Percentiles rank a stretch among this genome's conserved stretches.
Conservation (phyloP, 306 rosid species). For the Trifolium subterraneum region DNA sequence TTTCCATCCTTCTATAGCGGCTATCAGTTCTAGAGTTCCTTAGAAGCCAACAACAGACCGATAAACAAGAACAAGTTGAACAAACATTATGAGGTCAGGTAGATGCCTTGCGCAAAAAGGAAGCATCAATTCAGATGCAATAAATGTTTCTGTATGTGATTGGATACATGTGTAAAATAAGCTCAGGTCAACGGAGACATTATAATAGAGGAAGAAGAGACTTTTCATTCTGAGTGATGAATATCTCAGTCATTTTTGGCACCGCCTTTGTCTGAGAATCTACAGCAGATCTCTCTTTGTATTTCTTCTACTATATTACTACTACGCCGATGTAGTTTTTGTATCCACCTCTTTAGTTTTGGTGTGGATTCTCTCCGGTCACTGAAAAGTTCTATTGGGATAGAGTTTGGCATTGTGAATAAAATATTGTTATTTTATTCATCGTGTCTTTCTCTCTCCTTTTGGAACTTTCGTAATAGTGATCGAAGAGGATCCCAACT, state of each 20-base stretch:
- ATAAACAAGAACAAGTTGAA: constrained; percentile 58
- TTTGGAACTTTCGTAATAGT: background rate
- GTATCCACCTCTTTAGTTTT: constrained; percentile 26
- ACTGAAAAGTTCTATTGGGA: background rate
- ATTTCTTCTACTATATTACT: constrained; percentile 10
- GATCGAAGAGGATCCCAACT: background rate
- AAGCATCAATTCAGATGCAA: constrained; percentile 22
- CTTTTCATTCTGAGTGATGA: constrained; percentile 34
- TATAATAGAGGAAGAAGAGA: constrained; percentile 36
- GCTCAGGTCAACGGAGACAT: constrained; percentile 23
- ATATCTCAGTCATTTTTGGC: constrained; percentile 34
- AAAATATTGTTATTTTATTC: too few species aligned
- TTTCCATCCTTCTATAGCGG: constrained; percentile 51
- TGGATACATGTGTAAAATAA: constrained; percentile 37
- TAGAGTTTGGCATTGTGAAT: background rate
- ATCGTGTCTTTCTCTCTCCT: background rate
- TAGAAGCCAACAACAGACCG: constrained; percentile 61
- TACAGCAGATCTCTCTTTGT: constrained; percentile 25
- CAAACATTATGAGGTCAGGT: constrained; percentile 44
- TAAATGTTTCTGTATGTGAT: constrained; percentile 38
- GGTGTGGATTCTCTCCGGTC: background rate
- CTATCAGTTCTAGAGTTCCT: constrained; percentile 80
- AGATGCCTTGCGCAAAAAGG: constrained; percentile 25
- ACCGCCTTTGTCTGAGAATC: constrained; percentile 28
- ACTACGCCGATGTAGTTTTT: constrained; percentile 13